Base-by-base conservation (phyloP, 2,329 filamentous ascomycete species). In the Pseudocercospora musae region DNA sequence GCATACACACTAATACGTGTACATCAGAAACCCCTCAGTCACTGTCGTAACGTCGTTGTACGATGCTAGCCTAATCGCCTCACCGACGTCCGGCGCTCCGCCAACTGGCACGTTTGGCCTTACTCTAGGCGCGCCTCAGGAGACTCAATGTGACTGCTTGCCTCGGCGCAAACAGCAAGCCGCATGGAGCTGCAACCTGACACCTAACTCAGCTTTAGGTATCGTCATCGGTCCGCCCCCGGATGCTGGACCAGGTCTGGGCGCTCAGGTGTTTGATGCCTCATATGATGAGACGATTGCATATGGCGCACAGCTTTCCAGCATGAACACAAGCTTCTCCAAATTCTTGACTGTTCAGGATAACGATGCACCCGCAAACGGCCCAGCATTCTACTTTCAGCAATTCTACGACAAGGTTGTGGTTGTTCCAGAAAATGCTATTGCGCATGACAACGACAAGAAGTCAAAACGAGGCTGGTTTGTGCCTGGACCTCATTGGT, bases 341-440 rank as follows among this genome's bases (percentile, higher is more conserved):
- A 73, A 77, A 1, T 75, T 89, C 63, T 76, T 79, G 21, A 78
- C 87, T 31, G 85, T 87, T 46, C 75, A 78, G 37, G 87, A 90
- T 72, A 79, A 81, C 40, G 82, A 85, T 62, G 82, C 84, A 60
- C 77, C 80, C 40, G 75, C 75, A 13, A 79, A 82, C 64, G 88
- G 87, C 1, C 85, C 87, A 13, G 87, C 87, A 5, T 84, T 83
- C 70, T 87, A 87, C 68, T 89, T 89, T 71, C 81, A 84, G 65
- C 75, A 84, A 23, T 73, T 78, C 13, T 89, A 89, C 69, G 82
- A 89, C 72, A 90, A 90, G 71, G 69, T 89, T 40, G 85, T 89
- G 4, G 80, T 89, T 44, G 66, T 86, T 2, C 73, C 74, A 3
- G 73, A 76, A 21, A 70, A 75, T 20, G 74, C 78, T 23, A 59